Conservation (phyloP, 495 filamentous ascomycete species). For the Friedmanniomyces endolithicus region DNA sequence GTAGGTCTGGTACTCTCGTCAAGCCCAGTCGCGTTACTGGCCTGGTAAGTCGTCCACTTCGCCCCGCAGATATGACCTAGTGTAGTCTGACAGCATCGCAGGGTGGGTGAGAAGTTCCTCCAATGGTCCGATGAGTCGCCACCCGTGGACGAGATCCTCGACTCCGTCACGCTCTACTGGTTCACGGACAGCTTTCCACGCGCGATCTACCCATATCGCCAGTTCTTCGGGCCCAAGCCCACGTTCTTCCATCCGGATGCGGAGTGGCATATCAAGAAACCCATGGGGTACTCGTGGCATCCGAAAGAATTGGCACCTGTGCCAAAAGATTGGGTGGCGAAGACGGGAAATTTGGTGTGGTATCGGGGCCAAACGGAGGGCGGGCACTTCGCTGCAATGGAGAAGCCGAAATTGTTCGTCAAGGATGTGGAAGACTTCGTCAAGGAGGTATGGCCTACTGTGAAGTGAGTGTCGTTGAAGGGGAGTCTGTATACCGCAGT, state of each 20-base stretch:
- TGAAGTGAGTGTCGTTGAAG: neutral
- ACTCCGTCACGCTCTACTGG: slow-evolving; percentile 51
- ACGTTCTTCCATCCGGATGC: slow-evolving; percentile 22
- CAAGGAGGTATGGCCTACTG: slow-evolving; percentile 26
- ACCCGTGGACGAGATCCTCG: slow-evolving; percentile 42
- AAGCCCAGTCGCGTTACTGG: slow-evolving; percentile 49
- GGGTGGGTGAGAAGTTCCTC: slow-evolving; percentile 57
- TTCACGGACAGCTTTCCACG: slow-evolving; percentile 47
- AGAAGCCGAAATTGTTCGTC: slow-evolving; percentile 41
- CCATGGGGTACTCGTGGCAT: slow-evolving; percentile 47
- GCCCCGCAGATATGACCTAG: too few relatives aligned
- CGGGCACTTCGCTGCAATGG: slow-evolving; percentile 52
- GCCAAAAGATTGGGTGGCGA: slow-evolving; percentile 40
- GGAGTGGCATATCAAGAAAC: slow-evolving; percentile 39
- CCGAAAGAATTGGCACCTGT: slow-evolving; percentile 41
- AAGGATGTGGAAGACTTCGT: slow-evolving; percentile 48
- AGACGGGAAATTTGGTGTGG: slow-evolving; percentile 38
- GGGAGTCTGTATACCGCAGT: too few relatives aligned
- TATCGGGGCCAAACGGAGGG: slow-evolving; percentile 40
- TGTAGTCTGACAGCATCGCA: slow-evolving; percentile 15
- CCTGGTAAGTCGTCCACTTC: slow-evolving; percentile 39
- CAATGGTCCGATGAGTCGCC: slow-evolving; percentile 49
- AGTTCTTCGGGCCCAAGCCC: slow-evolving; percentile 19
- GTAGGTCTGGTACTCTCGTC: slow-evolving; percentile 46
- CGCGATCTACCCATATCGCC: slow-evolving; percentile 45